Conservation (phyloP, 179 eudicot genomes). For the Nepenthes alata region DNA sequence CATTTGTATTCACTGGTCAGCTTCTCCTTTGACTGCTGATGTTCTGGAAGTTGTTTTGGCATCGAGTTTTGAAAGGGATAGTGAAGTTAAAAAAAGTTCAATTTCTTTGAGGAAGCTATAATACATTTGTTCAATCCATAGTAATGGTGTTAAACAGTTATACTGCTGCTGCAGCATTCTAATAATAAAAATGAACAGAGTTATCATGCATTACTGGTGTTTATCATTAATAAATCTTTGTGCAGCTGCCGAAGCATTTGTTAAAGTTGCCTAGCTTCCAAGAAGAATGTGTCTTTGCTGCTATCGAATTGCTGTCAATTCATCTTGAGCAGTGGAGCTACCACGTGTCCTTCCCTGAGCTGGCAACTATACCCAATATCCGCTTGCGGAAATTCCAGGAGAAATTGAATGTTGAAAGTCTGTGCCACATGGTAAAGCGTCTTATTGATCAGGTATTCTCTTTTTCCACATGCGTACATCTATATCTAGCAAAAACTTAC, state of each 20-base stretch:
- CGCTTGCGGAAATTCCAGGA: slow-evolving; percentile 60
- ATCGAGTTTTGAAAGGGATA: no score
- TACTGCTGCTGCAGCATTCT: no score
- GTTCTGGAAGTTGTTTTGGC: no score
- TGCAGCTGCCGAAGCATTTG: slow-evolving; percentile 76
- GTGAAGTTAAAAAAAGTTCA: no score
- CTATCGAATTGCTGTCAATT: slow-evolving; percentile 50
- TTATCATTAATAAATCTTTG: slow-evolving; percentile 1
- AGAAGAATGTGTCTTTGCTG: slow-evolving; percentile 55
- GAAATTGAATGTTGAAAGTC: slow-evolving; percentile 39
- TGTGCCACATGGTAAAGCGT: slow-evolving; percentile 58
- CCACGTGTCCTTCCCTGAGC: slow-evolving; percentile 88
- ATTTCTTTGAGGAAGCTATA: no score
- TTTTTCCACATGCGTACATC: neutral
- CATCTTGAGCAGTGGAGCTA: slow-evolving; percentile 87
- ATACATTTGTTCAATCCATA: no score
- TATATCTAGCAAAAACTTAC: neutral
- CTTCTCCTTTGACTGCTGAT: no score
- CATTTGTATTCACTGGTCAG: no score
- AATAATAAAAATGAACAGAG: no score
- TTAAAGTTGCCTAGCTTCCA: slow-evolving; percentile 58
- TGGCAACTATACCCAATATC: slow-evolving; percentile 68
- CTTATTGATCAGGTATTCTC: slow-evolving; percentile 71
- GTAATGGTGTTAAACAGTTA: no score
- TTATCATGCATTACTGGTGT: neutral